A percentile compares a stretch with the other conserved stretches of the same genome.
These are phyloP conservation scores for Plectosphaerella cucumerina DNA, from an alignment of 2,329 filamentous ascomycete genomes.

Conservation along the genomic window DNA sequence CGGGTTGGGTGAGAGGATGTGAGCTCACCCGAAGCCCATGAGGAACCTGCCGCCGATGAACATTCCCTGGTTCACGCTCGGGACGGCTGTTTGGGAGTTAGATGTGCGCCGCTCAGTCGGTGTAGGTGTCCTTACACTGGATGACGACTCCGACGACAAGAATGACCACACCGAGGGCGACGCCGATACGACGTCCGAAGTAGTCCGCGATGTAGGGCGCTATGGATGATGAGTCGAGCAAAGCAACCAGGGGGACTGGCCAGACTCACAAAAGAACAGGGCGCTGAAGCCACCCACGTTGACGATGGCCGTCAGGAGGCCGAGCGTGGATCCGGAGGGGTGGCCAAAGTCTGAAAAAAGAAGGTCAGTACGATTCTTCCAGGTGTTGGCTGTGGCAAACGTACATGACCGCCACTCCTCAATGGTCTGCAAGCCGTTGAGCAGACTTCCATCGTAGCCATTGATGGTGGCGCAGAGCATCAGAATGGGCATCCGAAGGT, in stretches of 20 bases:
- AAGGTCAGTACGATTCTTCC: not conserved
- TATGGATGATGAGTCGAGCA: not conserved
- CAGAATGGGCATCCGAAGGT: not conserved
- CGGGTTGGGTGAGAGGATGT: too few species aligned
- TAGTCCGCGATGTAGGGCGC: not conserved
- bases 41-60: not conserved
- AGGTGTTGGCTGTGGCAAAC: not conserved
- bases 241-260: not conserved
- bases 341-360: conserved; percentile 25
- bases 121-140: not conserved
- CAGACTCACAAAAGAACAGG: conserved; percentile 25
- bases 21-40: not conserved
- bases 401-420: conserved; percentile 29
- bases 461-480: not conserved
- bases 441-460: conserved; percentile 25
- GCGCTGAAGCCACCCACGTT: conserved; percentile 32
- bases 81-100: not conserved
- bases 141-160: not conserved
- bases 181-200: not conserved
- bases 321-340: conserved; percentile 27
- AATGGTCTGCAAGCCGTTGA: conserved; percentile 40
- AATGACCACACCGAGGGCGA: not conserved
- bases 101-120: too few species aligned
- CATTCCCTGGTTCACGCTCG: not conserved
- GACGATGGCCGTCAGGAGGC: conserved; percentile 31